phyloP scores from a whole-genome alignment of 345 rosid species.

The Erucastrum elatum region DNA sequence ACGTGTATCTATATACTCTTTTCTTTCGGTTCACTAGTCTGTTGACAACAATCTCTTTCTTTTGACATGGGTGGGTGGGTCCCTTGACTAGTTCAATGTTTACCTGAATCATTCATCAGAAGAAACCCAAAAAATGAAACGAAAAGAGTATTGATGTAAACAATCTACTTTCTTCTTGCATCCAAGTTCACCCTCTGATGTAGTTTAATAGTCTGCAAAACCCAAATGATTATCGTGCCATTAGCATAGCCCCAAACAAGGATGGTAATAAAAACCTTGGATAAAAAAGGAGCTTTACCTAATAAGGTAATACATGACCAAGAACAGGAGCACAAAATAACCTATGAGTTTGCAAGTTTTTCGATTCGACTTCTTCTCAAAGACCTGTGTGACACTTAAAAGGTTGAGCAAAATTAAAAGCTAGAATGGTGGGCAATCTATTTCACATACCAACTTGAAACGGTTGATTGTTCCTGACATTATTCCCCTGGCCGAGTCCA shows the following conservation, averaged over 20 bases:
- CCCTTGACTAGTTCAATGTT: background rate
- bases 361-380: constrained; percentile 74
- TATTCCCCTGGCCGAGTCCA: constrained; percentile 84
- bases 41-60: background rate
- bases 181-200: background rate
- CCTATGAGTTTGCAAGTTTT: constrained; percentile 64
- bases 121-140: background rate
- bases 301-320: constrained; percentile 56
- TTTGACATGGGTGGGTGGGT: background rate
- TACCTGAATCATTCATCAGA: background rate
- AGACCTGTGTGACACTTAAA: constrained; percentile 47
- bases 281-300: constrained; percentile 44
- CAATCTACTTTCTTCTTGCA: background rate
- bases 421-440: background rate
- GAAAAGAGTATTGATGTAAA: background rate
- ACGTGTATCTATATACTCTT: background rate
- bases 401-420: background rate
- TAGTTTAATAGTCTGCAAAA: background rate
- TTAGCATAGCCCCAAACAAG: background rate
- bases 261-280: background rate
- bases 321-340: constrained; percentile 58
- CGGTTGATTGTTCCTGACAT: constrained; percentile 90
- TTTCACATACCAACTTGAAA: constrained; percentile 63
- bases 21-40: background rate
- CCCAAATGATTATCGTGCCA: background rate